These are phyloP conservation scores for Rheum nobile DNA, from an alignment of 148 eudicot genomes.

Conservation along the genomic window DNA sequence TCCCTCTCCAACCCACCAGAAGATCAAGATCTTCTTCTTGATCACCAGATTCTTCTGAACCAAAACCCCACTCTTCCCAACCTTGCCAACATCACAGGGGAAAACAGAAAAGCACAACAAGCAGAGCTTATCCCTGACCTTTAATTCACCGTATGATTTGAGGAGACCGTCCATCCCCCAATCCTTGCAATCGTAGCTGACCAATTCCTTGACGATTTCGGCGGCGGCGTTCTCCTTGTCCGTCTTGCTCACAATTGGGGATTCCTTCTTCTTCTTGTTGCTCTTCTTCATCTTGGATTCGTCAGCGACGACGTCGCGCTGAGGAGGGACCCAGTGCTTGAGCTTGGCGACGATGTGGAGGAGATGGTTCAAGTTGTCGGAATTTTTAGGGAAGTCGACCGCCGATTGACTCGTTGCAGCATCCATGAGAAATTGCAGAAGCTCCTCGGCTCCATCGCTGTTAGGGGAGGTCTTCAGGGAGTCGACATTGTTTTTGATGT, in stretches of 20 bases:
- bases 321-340: constrained; percentile 4
- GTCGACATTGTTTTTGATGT: neutral
- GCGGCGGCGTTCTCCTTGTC: neutral
- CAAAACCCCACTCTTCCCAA: neutral
- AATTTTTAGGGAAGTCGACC: neutral
- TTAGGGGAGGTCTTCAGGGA: neutral
- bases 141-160: constrained; percentile 1
- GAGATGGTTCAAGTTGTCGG: neutral
- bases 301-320: neutral
- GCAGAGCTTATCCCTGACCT: neutral
- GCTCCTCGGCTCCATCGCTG: neutral
- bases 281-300: neutral
- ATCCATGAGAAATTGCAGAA: neutral
- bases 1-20: constrained; percentile 47
- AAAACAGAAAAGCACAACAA: constrained; percentile 2
- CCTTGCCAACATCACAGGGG: neutral
- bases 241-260: constrained; percentile 2
- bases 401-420: neutral
- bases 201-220: neutral
- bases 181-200: neutral
- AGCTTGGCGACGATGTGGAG: constrained; percentile 2
- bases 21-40: constrained; percentile 22
- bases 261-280: constrained; percentile 3
- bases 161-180: constrained; percentile 3
- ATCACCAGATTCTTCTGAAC: constrained; percentile 5